Conservation (phyloP, 2,329 filamentous ascomycete genomes). For the Aspergillus tamarii region DNA sequence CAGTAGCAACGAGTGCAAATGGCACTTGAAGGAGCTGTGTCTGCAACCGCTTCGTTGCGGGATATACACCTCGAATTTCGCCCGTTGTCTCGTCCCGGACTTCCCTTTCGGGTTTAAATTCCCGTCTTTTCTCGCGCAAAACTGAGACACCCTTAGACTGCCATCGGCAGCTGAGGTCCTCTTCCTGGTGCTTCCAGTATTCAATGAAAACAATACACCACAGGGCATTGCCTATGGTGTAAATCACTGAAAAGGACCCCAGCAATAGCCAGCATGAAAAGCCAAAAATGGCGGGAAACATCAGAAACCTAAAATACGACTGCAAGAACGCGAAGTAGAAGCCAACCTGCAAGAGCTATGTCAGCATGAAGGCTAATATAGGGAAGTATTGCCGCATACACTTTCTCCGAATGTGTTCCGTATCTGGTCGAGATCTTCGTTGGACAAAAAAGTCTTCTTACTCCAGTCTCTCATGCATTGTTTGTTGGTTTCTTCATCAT, state of each 20-base stretch:
- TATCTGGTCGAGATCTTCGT: slow-evolving; percentile 73
- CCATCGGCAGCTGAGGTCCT: slow-evolving; percentile 87
- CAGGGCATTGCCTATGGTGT: slow-evolving; percentile 76
- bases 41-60: slow-evolving; percentile 74
- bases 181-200: slow-evolving; percentile 93
- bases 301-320: slow-evolving; percentile 86
- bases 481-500: slow-evolving; percentile 76
- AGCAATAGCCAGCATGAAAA: slow-evolving; percentile 79
- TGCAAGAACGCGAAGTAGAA: slow-evolving; percentile 97
- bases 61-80: slow-evolving; percentile 76
- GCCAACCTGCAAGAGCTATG: slow-evolving; percentile 61
- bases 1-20: slow-evolving; percentile 77
- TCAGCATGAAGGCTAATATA: slow-evolving; percentile 2
- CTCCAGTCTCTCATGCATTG: slow-evolving; percentile 77
- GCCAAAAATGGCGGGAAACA: slow-evolving; percentile 81
- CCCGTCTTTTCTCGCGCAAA: slow-evolving; percentile 75
- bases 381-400: slow-evolving; percentile 25
- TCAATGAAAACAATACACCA: slow-evolving; percentile 92
- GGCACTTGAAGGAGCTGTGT: slow-evolving; percentile 85
- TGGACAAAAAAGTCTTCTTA: slow-evolving; percentile 49
- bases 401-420: slow-evolving; percentile 74
- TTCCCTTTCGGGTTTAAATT: slow-evolving; percentile 80
- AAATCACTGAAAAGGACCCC: slow-evolving; percentile 81
- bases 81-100: slow-evolving; percentile 80
- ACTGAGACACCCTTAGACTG: slow-evolving; percentile 82